Percentiles rank a stretch among this genome's conserved stretches.
Evolutionary conservation across 345 rosid species (phyloP).

Genomic region (Angophora floribunda): DNA sequence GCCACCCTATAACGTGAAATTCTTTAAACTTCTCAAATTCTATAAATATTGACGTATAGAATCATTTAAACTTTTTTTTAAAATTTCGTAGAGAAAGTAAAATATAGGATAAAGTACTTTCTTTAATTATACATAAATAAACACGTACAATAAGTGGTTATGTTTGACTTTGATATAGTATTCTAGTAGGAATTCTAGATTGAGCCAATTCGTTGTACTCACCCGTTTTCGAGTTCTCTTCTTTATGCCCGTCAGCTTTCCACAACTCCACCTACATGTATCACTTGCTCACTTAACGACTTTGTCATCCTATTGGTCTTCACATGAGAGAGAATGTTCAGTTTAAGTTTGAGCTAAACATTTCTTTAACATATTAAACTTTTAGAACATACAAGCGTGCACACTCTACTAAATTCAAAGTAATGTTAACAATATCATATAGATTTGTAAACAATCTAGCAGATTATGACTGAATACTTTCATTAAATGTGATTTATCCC

Average conservation of each 20-base stretch:
- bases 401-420: background rate
- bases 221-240: background rate
- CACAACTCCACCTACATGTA: background rate
- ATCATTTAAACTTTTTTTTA: background rate
- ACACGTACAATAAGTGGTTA: background rate
- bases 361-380: background rate
- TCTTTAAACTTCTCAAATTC: background rate
- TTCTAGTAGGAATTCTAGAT: background rate
- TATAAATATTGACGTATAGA: background rate
- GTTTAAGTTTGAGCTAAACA: background rate
- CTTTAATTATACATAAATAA: background rate
- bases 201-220: background rate
- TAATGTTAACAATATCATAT: background rate
- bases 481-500: too few relatives aligned
- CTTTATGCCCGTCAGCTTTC: background rate
- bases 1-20: background rate
- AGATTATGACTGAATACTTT: background rate
- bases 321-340: background rate
- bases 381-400: background rate
- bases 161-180: background rate
- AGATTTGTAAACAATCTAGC: background rate
- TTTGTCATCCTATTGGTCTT: background rate
- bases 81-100: background rate
- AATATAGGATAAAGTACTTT: background rate
- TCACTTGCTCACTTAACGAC: background rate